A percentile compares a stretch with the other conserved stretches of the same genome.
These are phyloP conservation scores for Xylariaceae sp. DNA, from an alignment of 2,329 filamentous ascomycete species.

Conservation along the genomic window DNA sequence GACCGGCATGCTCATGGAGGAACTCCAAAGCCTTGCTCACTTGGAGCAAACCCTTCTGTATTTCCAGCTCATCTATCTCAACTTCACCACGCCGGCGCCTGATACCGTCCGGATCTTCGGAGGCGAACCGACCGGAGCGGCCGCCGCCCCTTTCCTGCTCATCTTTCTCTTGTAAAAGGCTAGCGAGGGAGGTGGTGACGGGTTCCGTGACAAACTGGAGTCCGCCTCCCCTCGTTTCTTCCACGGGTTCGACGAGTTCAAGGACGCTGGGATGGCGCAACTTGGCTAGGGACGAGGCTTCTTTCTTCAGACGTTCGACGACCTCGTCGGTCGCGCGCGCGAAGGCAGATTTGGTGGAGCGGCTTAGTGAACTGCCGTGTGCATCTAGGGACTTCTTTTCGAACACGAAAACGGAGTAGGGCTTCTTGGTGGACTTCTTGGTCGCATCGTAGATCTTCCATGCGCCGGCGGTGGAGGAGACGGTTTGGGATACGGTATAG, in stretches of 20 bases:
- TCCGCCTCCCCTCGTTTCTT: conserved; percentile 87
- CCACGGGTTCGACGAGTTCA: conserved; percentile 90
- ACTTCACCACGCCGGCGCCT: conserved; percentile 69
- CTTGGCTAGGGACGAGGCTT: conserved; percentile 83
- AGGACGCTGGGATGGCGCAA: conserved; percentile 88
- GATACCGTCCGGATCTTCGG: conserved; percentile 73
- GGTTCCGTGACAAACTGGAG: conserved; percentile 94
- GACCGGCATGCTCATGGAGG: conserved; percentile 86
- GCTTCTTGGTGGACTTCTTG: conserved; percentile 89
- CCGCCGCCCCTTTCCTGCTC: conserved; percentile 73
- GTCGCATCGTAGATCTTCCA: conserved; percentile 99
- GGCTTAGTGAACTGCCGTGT: conserved; percentile 59
- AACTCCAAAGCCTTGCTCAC: conserved; percentile 94
- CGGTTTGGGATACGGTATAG: conserved; percentile 75
- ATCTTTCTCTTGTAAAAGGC: conserved; percentile 82
- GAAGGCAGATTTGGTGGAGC: conserved; percentile 63
- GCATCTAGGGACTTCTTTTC: conserved; percentile 82
- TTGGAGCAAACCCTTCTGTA: conserved; percentile 93
- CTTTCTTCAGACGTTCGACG: conserved; percentile 84
- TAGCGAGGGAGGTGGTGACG: conserved; percentile 83
- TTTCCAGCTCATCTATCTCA: conserved; percentile 94
- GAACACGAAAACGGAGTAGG: conserved; percentile 90
- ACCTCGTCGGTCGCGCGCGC: conserved; percentile 84
- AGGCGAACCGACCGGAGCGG: conserved; percentile 74
- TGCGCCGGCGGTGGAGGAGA: conserved; percentile 79